Percentiles rank a stretch among this genome's conserved stretches.
Evolutionary conservation across 2,329 filamentous ascomycete species (phyloP).

Genomic region (Claviceps sp.): DNA sequence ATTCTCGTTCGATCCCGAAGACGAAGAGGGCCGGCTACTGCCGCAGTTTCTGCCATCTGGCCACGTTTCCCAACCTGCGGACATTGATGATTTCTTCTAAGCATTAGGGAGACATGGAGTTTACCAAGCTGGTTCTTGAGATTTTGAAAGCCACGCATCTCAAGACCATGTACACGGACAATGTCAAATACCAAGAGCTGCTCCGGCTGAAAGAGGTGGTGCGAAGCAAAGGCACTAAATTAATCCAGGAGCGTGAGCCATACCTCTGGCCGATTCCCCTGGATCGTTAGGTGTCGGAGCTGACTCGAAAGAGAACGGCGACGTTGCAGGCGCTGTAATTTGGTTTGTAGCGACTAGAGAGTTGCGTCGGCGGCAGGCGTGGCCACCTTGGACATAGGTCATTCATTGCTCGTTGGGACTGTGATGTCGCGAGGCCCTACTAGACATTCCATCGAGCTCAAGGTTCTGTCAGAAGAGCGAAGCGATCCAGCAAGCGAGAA

Average conservation of each 20-base stretch:
- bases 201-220: conserved; percentile 12
- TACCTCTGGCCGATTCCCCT: conserved; percentile 18
- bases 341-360: too few relatives aligned
- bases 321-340: too few relatives aligned
- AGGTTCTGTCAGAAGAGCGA: too few relatives aligned
- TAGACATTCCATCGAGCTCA: too few relatives aligned
- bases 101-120: conserved; percentile 16
- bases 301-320: too few relatives aligned
- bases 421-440: too few relatives aligned
- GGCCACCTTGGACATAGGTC: too few relatives aligned
- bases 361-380: too few relatives aligned
- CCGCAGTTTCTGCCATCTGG: conserved; percentile 21
- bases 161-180: conserved; percentile 19
- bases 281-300: neutral
- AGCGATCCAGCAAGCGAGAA: too few relatives aligned
- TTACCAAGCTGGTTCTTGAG: conserved; percentile 16
- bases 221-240: conserved; percentile 12
- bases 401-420: too few relatives aligned
- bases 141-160: conserved; percentile 19
- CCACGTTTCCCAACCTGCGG: conserved; percentile 23
- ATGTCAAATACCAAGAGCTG: conserved; percentile 14
- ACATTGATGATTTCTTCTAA: conserved; percentile 20
- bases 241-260: conserved; percentile 18
- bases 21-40: conserved; percentile 18
- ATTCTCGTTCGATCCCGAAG: conserved; percentile 17